Evolutionary conservation across 2,329 filamentous ascomycete species (phyloP), one percentile per base, ranked within the genome.

Genomic region (Nemania serpens): DNA sequence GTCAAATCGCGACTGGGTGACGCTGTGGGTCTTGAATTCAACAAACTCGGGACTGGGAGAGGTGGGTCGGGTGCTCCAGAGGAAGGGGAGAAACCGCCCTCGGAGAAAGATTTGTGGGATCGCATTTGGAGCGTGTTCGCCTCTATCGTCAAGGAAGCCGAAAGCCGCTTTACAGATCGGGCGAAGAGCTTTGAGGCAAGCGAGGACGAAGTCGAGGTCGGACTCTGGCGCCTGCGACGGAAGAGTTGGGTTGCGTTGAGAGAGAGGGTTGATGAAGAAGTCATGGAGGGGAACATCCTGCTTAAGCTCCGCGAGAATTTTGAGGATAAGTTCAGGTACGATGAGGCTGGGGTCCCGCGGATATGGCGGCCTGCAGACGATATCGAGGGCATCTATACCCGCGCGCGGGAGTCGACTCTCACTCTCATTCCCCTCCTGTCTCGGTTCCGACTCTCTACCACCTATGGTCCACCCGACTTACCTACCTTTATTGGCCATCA

Each of bases 301-400:
- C 82, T 98, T 68, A 99, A 99, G 81, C 85, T 99, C 53, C 88
- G 95, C 37, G 95, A 99, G 76, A 98, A 97, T 79, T 99, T 99
- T 68, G 95, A 99, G 77, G 95, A 99, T 79, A 97, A 97, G 77
- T 99, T 99, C 84, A 89, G 95, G 66, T 99, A 99, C 71, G 95
- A 99, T 71, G 93, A 97, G 61, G 88, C 88, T 6, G 95, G 95
- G 25, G 95, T 99, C 4, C 95, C 95, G 5, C 86, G 95, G 61
- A 97, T 99, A 76, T 99, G 95, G 95, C 88, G 93, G 22, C 95
- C 95, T 1, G 93, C 89, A 1, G 95, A 99, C 74, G 95, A 99
- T 73, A 99, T 99, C 63, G 95, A 99, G 79, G 93, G 94, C 47
- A 81, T 96, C 43, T 99, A 98, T 77, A 97, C 93, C 37, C 89